phyloP scores from a whole-genome alignment of 345 rosid species.

The Linum tenue region DNA sequence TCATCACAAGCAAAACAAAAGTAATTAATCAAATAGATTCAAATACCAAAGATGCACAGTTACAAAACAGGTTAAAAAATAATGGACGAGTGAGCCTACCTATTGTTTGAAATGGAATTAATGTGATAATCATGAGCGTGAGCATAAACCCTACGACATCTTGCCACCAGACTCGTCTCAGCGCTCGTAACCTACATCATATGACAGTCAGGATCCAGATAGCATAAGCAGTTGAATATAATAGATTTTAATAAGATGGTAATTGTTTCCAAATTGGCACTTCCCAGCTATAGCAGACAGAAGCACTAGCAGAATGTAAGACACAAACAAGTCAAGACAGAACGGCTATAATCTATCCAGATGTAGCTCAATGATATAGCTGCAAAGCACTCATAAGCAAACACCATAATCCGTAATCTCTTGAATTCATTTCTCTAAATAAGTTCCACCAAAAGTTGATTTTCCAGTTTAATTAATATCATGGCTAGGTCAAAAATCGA shows the following conservation, averaged over 20 bases:
- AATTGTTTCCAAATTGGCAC: background rate
- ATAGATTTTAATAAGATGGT: background rate
- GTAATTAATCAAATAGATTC: background rate
- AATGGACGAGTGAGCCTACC: constrained; percentile 30
- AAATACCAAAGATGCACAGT: background rate
- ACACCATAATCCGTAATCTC: background rate
- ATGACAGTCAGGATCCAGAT: constrained; percentile 9
- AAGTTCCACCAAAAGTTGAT: too few relatives aligned
- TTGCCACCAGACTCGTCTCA: constrained; percentile 39
- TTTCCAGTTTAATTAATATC: too few relatives aligned
- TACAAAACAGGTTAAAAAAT: constrained; percentile 2
- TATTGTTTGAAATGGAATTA: constrained; percentile 23
- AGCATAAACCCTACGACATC: constrained; percentile 5
- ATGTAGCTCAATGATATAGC: background rate
- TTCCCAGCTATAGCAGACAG: background rate
- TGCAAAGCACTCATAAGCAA: background rate
- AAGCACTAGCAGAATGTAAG: background rate
- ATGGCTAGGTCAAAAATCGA: too few relatives aligned
- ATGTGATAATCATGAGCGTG: constrained; percentile 30
- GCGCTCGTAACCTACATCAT: constrained; percentile 57
- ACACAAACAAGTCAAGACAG: background rate
- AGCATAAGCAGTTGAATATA: constrained; percentile 2
- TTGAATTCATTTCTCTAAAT: constrained; percentile 1
- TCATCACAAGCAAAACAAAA: background rate
- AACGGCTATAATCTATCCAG: background rate